These are phyloP conservation scores for Aspergillus incahuasiensis DNA, from an alignment of 495 filamentous ascomycete species.

Conservation along the genomic window DNA sequence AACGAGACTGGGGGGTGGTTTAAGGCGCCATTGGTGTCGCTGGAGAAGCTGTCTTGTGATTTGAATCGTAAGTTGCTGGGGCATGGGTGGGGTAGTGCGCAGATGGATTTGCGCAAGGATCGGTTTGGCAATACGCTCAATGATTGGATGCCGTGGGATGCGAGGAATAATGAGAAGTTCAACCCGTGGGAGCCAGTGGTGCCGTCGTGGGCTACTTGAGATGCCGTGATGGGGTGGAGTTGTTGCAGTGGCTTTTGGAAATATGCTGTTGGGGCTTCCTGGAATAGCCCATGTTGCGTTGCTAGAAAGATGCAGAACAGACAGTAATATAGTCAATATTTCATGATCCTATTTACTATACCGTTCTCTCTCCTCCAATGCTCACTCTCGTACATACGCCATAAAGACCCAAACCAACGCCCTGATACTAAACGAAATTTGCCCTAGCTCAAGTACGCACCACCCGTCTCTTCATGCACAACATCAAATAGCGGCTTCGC, in stretches of 20 bases:
- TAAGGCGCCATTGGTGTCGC: background rate
- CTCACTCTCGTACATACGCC: no score
- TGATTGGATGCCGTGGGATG: background rate
- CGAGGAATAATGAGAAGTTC: background rate
- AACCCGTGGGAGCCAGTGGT: background rate
- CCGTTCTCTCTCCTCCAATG: no score
- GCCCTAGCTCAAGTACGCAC: conserved; percentile 48
- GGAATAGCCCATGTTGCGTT: no score
- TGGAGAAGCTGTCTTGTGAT: background rate
- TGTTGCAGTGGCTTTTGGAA: no score
- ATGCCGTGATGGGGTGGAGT: no score
- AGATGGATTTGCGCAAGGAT: background rate
- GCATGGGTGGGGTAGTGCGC: background rate
- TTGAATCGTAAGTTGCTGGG: background rate
- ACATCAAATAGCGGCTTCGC: conserved; percentile 72
- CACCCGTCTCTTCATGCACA: conserved; percentile 59
- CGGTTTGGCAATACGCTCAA: background rate
- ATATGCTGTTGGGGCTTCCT: no score
- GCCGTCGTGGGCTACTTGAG: background rate
- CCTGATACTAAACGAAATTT: background rate
- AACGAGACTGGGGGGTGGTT: background rate
- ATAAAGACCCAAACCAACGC: background rate
- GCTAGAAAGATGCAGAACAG: no score
- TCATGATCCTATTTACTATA: no score
- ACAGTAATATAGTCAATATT: no score